Conservation (phyloP, 2,329 filamentous ascomycete genomes). For the Dactylellina drechsleri region DNA sequence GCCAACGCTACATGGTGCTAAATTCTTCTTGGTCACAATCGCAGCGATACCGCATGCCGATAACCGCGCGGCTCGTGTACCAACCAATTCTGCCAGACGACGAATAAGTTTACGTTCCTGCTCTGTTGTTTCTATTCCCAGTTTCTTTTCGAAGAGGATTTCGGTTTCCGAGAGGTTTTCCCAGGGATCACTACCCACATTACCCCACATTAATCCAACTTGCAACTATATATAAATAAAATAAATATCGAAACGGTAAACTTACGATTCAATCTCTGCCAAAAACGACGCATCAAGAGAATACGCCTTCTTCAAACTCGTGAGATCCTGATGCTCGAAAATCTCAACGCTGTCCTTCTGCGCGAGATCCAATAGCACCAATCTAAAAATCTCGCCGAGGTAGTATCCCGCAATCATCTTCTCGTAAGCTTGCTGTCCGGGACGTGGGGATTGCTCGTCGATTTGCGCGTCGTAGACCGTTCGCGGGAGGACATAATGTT, state of each 20-base stretch:
- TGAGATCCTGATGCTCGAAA: constrained; percentile 84
- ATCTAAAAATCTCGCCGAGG: constrained; percentile 91
- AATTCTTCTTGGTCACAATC: constrained; percentile 95
- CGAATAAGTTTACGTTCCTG: constrained; percentile 90
- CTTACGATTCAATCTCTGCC: constrained; percentile 84
- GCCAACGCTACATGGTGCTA: constrained; percentile 87
- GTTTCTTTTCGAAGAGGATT: constrained; percentile 80
- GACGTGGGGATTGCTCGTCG: constrained; percentile 89
- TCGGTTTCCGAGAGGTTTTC: constrained; percentile 92
- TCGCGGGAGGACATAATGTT: constrained; percentile 84
- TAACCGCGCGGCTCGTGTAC: constrained; percentile 89
- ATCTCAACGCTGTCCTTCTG: constrained; percentile 79
- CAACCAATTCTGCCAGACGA: constrained; percentile 90
- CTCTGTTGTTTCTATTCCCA: constrained; percentile 75
- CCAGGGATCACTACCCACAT: constrained; percentile 76
- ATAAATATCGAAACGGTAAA: not conserved
- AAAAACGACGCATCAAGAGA: constrained; percentile 92
- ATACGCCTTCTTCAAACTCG: constrained; percentile 84
- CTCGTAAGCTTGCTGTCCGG: constrained; percentile 93
- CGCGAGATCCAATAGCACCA: constrained; percentile 84
- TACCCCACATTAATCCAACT: no score
- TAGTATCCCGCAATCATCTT: constrained; percentile 98
- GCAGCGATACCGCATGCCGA: constrained; percentile 95
- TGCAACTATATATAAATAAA: no score
- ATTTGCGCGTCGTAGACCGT: constrained; percentile 88